Conservation (phyloP, 495 filamentous ascomycete genomes). For the Pseudotulostoma volvatum region DNA sequence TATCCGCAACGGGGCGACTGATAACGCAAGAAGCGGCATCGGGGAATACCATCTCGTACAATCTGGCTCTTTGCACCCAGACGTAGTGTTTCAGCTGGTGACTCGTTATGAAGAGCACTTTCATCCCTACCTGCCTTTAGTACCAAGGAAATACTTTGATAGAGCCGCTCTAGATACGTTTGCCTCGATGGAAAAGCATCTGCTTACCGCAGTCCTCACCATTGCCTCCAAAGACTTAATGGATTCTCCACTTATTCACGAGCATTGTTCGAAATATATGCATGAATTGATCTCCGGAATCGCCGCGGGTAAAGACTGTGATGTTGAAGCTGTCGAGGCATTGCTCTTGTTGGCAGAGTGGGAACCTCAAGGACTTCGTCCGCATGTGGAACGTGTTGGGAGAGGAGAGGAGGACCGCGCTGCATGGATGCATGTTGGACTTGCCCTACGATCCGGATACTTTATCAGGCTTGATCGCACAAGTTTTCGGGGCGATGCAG, state of each 20-base stretch:
- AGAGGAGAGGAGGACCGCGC: constrained; percentile 49
- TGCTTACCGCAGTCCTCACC: constrained; percentile 45
- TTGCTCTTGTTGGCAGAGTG: constrained; percentile 46
- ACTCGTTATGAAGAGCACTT: constrained; percentile 38
- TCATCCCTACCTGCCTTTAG: constrained; percentile 47
- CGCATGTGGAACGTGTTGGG: constrained; percentile 36
- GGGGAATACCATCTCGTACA: constrained; percentile 35
- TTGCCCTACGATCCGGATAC: constrained; percentile 46
- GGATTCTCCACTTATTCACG: constrained; percentile 38
- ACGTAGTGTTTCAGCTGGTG: constrained; percentile 34
- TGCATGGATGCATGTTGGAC: constrained; percentile 53
- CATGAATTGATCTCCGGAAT: constrained; percentile 43
- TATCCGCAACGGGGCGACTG: constrained; percentile 15
- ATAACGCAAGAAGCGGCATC: constrained; percentile 14
- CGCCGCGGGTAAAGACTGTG: constrained; percentile 40
- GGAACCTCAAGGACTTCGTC: constrained; percentile 42
- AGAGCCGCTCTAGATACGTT: constrained; percentile 30
- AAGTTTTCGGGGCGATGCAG: constrained; percentile 33
- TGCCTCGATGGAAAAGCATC: constrained; percentile 36
- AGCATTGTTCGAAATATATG: constrained; percentile 47
- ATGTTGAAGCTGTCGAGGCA: constrained; percentile 48
- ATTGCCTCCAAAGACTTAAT: constrained; percentile 46
- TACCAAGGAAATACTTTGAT: constrained; percentile 37
- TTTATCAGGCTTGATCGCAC: constrained; percentile 44
- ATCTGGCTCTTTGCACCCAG: constrained; percentile 29